Conservation (phyloP, 2,329 filamentous ascomycete genomes). For the Colletotrichum cordylinicola region DNA sequence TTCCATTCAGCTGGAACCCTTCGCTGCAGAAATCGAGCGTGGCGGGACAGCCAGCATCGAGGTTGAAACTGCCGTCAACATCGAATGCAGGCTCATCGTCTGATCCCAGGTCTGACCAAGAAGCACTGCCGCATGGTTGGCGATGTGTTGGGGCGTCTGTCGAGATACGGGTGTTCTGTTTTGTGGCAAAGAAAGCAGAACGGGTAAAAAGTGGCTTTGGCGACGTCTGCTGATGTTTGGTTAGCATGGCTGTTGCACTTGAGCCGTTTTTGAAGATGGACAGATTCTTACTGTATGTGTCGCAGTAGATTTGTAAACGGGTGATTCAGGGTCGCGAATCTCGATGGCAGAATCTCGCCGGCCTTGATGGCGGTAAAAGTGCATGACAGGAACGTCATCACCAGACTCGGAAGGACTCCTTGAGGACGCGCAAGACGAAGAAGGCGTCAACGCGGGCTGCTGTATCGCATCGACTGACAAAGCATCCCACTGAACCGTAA, state of each 20-base stretch:
- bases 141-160: neutral
- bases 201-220: conserved; percentile 1
- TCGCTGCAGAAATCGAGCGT: neutral
- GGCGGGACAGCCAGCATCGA: neutral
- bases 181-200: conserved; percentile 10
- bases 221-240: neutral
- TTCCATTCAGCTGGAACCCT: neutral
- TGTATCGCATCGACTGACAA: conserved; percentile 2
- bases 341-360: conserved; percentile 18
- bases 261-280: neutral
- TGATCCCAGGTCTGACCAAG: conserved; percentile 11
- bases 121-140: neutral
- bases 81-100: conserved; percentile 4
- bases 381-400: conserved; percentile 1
- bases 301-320: conserved; percentile 11
- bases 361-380: conserved; percentile 15
- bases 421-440: conserved; percentile 16
- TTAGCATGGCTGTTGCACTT: neutral
- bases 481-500: conserved; percentile 16
- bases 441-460: conserved; percentile 12
- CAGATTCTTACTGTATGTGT: neutral
- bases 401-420: conserved; percentile 16
- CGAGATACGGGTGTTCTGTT: neutral
- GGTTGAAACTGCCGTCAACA: neutral
- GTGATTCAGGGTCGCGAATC: conserved; percentile 16